Conservation (phyloP, 2,329 filamentous ascomycete genomes). For the Coniella lustricola region DNA sequence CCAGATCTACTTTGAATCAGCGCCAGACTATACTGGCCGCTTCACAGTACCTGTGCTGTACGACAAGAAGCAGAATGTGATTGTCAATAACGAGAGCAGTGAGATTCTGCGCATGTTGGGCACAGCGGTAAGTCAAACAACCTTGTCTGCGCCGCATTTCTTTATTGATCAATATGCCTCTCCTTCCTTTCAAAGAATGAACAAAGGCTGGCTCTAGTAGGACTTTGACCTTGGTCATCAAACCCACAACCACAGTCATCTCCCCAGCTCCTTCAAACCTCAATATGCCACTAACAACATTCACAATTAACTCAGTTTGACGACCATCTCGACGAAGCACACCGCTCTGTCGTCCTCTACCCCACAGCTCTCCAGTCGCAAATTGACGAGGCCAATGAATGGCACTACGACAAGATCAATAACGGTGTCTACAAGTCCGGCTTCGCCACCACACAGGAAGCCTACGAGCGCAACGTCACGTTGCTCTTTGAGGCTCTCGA, state of each 20-base stretch:
- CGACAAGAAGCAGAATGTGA: conserved; percentile 66
- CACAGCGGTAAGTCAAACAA: conserved; percentile 46
- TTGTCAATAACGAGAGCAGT: conserved; percentile 87
- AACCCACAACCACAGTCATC: too few relatives aligned
- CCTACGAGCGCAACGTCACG: conserved; percentile 68
- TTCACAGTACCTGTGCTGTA: conserved; percentile 87
- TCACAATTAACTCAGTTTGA: conserved; percentile 52
- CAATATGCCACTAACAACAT: background rate
- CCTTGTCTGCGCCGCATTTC: background rate
- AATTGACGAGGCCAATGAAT: conserved; percentile 73
- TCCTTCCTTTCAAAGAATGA: background rate
- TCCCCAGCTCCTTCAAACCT: too few relatives aligned
- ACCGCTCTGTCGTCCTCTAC: conserved; percentile 58
- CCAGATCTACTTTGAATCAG: conserved; percentile 70
- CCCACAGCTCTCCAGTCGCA: conserved; percentile 54
- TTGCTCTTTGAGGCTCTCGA: conserved; percentile 73
- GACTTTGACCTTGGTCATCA: too few relatives aligned
- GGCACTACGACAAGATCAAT: conserved; percentile 71
- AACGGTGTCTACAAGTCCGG: conserved; percentile 70
- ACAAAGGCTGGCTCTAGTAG: too few relatives aligned
- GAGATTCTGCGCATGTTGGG: conserved; percentile 92
- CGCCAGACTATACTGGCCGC: conserved; percentile 65
- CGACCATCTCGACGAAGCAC: conserved; percentile 53
- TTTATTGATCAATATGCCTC: background rate
- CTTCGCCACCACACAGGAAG: conserved; percentile 76